Base-by-base conservation (phyloP, 2,329 filamentous ascomycete genomes). In the Calonectria pteridis region DNA sequence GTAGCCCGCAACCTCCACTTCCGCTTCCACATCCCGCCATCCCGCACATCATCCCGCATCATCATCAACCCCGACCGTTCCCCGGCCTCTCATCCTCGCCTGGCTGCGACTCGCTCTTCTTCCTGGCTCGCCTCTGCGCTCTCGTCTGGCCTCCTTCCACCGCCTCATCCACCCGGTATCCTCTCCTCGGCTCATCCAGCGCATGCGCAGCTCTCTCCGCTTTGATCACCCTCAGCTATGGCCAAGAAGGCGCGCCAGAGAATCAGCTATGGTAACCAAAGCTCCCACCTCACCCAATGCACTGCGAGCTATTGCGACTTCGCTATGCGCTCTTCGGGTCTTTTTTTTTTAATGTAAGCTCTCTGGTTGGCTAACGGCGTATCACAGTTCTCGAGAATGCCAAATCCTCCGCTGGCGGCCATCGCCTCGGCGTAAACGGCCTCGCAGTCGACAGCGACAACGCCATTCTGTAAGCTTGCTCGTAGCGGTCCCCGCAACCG, bases 401-500 rank as follows among this genome's bases (percentile, higher is more conserved):
- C 76, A 89, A 89, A 79, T 87, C 89, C 53, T 90, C 89, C 63
- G 87, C 85, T 55, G 95, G 95, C 78, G 96, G 96, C 72, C 97
- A 99, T 88, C 91, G 96, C 80, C 92, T 98, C 71, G 97, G 97
- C 77, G 95, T 99, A 79, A 98, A 98, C 88, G 96, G 96, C 76
- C 91, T 99, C 74, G 95, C 95, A 67, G 93, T 98, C 77, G 97
- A 98, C 85, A 88, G 90, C 75, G 89, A 93, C 78, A 94, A 94
- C 84, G 94, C 93, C 70, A 95, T 98, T 75, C 90, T 99, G 95
- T 98, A 89, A 89, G 94, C 82, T 46, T 53, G 18, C 50, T 51
- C 46, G 20, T 23, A 53, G 49, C 35, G 65, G 33, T 35, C 71
- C 55, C 51, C 14, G 74, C 65, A n/a, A 64, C 70, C 55, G 51